Base-by-base conservation (phyloP, 2,329 filamentous ascomycete species). In the Pseudopithomyces maydicus region DNA sequence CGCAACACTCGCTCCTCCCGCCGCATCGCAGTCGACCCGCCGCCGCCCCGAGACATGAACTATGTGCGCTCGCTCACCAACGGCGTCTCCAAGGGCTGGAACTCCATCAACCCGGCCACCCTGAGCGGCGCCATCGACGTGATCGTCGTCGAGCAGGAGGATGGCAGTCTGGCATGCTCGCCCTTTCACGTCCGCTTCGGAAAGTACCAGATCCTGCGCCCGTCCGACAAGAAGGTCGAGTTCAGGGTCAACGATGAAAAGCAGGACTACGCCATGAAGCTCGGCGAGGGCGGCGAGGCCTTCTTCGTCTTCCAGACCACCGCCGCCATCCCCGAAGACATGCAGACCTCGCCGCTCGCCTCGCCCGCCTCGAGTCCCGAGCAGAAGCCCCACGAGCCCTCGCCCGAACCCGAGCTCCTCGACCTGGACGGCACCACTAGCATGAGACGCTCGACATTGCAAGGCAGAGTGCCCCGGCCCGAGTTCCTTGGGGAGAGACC, bases 301-400 rank as follows among this genome's bases (percentile, higher is more conserved):
- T 99, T 99, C 80, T 99, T 99, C 77, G 92, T 99, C 62, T 98
- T 99, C 71, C 92, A 98, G 79, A 99, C 95, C 8, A 90, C 89
- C 52, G 91, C 94, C 66, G 89, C 87, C 69, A 95, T 99, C 57
- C 95, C 95, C n/a, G 90, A 91, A 74, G 91, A 90, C 55, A 81
- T 98, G 72, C 95, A 98, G 79, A 99, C 95, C 1, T 98, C 94
- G 46, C 95, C 95, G 33, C 82, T 98, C 51, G 90, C 96, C 50
- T 97, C 93, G 22, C 95, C 95, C 5, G 89, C 87, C n/a, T 85
- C 86, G 52, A 97, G 93, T 71, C 95, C 95, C 19, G 85, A 80
- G 59, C 66, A 87, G n/a, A 80, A 90, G 39, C 76, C 80, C 17
- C 74, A 81, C 3, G 76, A 85, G n/a, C 38, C 7, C 32, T 36